Evolutionary conservation across 2,329 filamentous ascomycete species (phyloP), one percentile per base, ranked within the genome.

Genomic region (Amauroascus niger): DNA sequence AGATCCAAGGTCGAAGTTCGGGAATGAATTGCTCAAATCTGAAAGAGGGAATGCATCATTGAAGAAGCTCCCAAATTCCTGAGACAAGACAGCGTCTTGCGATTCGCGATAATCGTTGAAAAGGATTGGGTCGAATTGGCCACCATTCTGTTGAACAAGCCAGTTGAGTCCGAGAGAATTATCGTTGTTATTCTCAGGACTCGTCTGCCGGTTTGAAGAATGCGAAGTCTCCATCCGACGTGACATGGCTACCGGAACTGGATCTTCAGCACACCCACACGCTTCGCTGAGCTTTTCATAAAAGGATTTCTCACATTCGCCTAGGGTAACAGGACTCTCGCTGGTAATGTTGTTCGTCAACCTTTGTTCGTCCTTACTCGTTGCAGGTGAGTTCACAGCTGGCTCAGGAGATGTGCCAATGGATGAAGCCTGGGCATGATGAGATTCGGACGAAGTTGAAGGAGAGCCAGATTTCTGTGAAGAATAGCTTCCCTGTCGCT

Each of bases 61-160:
- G 66, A 82, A 81, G 68, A 83, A 83, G 18, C 75, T 86, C 52
- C 88, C 87, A 60, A 94, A 87, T 7, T 82, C 81, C 41, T 80
- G 64, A 73, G 83, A 60, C 76, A 95, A 71, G 13, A 95, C 78
- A 53, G 84, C 91, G 54, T 88, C 86, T 63, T 95, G 88, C 0
- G 88, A 83, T 64, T 98, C 93, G 50, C 93, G 84, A 70, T 96
- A 97, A 62, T 89, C 87, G 52, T 86, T 87, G 67, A 96, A 97
- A 3, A 97, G 76, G 53, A 93, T 83, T 0, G 93, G 91, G 58
- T 97, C 90, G 63, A 97, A 96, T 59, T 86, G 82, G 53, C 87
- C 87, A 54, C 84, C 84, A 62, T 89, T 91, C 66, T 94, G 87
- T 62, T 85, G 83, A 37, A 83, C 79, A 48, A 93, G 75, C 80